Evolutionary conservation across 257 asterid genomes (phyloP), one percentile per base, ranked within the genome.

Genomic region (Verbena officinalis): DNA sequence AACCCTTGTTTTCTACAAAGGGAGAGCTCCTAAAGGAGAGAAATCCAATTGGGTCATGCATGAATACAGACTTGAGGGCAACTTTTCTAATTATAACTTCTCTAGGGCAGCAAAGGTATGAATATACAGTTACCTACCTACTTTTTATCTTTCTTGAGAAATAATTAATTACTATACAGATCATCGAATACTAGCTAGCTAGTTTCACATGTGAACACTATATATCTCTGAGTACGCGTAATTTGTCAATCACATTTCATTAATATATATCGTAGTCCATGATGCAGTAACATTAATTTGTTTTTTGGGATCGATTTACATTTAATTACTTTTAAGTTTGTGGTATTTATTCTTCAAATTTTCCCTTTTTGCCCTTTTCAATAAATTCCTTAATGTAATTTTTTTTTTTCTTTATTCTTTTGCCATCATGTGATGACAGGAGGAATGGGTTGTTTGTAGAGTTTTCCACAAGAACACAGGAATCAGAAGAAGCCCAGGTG

Each of bases 21-120:
- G 97, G 15, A 87, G 97, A 79, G 96, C 97, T 52, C 97, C 97
- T 0, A 86, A 86, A 65, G 96, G 96, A 14, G 95, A 79, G 42
- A 89, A 86, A 17, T 62, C 87, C 50, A 84, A 84, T 65, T 90
- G 97, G 97, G 92, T 87, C 42, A 90, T 87, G 96, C 96, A 90
- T 71, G 97, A 90, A 70, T 90, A 64, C 53, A 69, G 97, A 40
- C 86, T 85, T 8, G 87, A 83, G 46, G 96, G 95, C 33, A 71
- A 72, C 73, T 74, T 82, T 30, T 77, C 95, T 21, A 69, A 67
- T 81, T 69, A 77, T 72, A 80, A 78, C 78, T 70, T 85, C 64
- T 82, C 95, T n/a, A 80, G 84, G 68, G 64, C 83, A 14, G 74
- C 93, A 13, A 90, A 83, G 95, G 97, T 90, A 70, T 27, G 33